These are phyloP conservation scores for Russula abietina DNA, from an alignment of 768 basidiomycete genomes.

Conservation along the genomic window DNA sequence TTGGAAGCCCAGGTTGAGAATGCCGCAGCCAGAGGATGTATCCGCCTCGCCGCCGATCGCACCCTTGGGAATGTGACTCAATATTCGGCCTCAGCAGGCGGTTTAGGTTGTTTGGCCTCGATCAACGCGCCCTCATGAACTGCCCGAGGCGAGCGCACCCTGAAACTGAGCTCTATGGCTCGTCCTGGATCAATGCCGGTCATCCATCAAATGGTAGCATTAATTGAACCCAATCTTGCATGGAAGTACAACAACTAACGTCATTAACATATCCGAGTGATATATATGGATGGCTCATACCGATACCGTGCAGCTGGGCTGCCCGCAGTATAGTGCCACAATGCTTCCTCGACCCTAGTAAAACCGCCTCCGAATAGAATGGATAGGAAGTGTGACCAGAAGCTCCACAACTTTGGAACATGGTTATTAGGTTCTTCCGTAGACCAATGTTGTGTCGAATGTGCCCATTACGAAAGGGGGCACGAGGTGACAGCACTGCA, in stretches of 20 bases:
- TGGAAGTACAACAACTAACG: neutral
- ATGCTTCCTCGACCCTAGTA: neutral
- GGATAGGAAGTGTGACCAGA: neutral
- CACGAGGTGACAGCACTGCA: constrained; percentile 13
- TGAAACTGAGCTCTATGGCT: constrained; percentile 3
- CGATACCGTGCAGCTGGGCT: neutral
- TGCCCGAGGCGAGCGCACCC: constrained; percentile 1
- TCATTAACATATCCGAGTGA: constrained; percentile 3
- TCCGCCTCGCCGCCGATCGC: constrained; percentile 16
- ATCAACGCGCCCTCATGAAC: neutral
- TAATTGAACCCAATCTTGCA: constrained; percentile 14
- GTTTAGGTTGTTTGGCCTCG: constrained; percentile 16
- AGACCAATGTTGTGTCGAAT: neutral
- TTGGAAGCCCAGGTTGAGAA: constrained; percentile 11
- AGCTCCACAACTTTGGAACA: neutral
- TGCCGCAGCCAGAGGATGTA: constrained; percentile 3
- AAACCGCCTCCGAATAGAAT: too few relatives aligned
- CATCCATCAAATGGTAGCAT: constrained; percentile 5
- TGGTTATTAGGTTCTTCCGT: constrained; percentile 12
- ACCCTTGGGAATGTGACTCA: constrained; percentile 22
- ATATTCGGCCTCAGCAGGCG: constrained; percentile 11
- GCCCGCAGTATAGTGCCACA: constrained; percentile 4
- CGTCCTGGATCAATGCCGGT: neutral
- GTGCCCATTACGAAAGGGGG: constrained; percentile 10
- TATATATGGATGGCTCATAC: neutral